Conservation (phyloP, 306 rosid species). For the Macrotyloma uniflorum region DNA sequence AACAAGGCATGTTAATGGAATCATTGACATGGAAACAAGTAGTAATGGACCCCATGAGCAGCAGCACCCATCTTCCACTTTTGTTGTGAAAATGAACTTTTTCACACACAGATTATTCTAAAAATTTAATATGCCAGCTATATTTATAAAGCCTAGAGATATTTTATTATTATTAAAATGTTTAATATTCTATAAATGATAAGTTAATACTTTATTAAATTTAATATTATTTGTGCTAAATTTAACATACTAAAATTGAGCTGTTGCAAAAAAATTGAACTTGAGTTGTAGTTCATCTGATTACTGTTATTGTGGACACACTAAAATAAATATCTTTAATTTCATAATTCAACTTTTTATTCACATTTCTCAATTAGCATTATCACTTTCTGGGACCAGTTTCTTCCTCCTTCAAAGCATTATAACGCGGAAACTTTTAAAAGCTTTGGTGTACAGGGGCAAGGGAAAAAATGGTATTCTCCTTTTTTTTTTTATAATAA, state of each 20-base stretch:
- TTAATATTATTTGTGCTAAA: background rate
- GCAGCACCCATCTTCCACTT: background rate
- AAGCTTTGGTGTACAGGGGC: background rate
- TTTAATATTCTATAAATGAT: background rate
- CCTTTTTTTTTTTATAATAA: no score
- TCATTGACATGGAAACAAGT: slow-evolving; percentile 10
- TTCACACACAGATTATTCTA: background rate
- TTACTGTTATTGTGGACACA: no score
- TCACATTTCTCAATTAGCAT: background rate
- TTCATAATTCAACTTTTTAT: background rate
- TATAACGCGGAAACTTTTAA: background rate
- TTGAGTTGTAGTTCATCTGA: no score
- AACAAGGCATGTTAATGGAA: background rate
- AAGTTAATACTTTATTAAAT: no score
- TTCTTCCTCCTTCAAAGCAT: background rate
- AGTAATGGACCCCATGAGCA: slow-evolving; percentile 32
- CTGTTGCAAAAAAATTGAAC: no score
- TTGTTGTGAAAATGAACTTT: background rate
- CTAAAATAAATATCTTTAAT: background rate
- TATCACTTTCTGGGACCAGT: background rate
- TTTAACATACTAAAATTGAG: background rate
- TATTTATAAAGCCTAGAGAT: background rate
- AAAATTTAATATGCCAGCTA: background rate
- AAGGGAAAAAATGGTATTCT: no score
- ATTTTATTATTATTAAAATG: background rate